Base-by-base conservation (phyloP, 306 rosid genomes). In the Begonia fuchsioides region DNA sequence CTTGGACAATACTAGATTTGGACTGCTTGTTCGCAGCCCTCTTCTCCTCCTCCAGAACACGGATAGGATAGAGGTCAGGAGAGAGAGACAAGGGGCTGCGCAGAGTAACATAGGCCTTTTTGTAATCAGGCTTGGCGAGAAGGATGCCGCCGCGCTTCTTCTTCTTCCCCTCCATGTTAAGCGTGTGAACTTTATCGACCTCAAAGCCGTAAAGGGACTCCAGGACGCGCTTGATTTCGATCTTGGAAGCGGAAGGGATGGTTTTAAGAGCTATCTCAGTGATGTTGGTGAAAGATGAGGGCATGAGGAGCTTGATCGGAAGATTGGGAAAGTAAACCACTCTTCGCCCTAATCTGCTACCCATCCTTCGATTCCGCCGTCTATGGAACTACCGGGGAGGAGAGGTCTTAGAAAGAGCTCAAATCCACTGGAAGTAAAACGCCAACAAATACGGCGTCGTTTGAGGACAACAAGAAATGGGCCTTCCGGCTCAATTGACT, bases 31-130 rank as follows among this genome's bases (percentile, higher is more conserved):
- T 72, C 72, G 51, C 51, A 38, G 45, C 65, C 50, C 65, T 68
- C 66, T 56, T 59, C 8, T 64, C 76, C 51, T 76, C 71, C 50
- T 70, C 72, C 45, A 74, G 54, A 1, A 68, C 14, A n/a, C 73
- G 67, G 43, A 73, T 64, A 0, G 80, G 93, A 20, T 43, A 74
- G 19, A 81, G 54, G 54, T 58, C 70, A 10, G 63, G 69, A 5
- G 82, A 55, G 57, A 72, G 43, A 1, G 95, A 72, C 49, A 79
- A 68, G 1, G 95, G 82, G 7, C 39, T 68, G 59, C 51, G 66
- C 43, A 84, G 87, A 18, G 95, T 84, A 15, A 84, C 74, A 46
- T 90, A 90, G 45, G 92, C 95, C 70, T 90, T 90, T 61, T 90
- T 90, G 70, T 84, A 90, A 50, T 81, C 79, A 0, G 97, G 97